phyloP scores from a whole-genome alignment of 1,139 yeast genomes.

The Debaryomyces udenii region DNA sequence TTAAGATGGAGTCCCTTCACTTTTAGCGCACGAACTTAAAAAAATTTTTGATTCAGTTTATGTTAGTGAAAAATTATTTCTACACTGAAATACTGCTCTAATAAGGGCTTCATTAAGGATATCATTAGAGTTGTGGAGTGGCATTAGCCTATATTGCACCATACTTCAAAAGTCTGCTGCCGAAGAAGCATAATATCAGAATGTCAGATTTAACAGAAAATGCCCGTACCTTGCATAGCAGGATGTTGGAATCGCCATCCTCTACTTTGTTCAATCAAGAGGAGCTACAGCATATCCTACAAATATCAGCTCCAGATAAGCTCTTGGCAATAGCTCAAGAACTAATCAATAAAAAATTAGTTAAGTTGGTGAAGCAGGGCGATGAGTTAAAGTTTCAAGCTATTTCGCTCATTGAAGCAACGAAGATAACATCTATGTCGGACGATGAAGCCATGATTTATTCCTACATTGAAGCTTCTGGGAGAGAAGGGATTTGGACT shows the following conservation, averaged over 20 bases:
- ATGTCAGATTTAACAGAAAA: conserved; percentile 41
- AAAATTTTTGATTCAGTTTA: too few species aligned
- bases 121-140: too few species aligned
- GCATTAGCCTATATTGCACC: too few species aligned
- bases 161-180: not conserved
- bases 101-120: too few species aligned
- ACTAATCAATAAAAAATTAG: conserved; percentile 61
- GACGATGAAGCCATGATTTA: conserved; percentile 92
- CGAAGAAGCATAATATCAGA: too few species aligned
- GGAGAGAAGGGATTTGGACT: conserved; percentile 96
- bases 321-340: conserved; percentile 67
- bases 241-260: conserved; percentile 56
- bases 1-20: not conserved
- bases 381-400: conserved; percentile 75
- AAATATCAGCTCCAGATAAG: conserved; percentile 40
- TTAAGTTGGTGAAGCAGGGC: conserved; percentile 68
- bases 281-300: conserved; percentile 54
- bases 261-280: conserved; percentile 57
- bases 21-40: too few species aligned
- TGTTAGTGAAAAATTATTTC: too few species aligned
- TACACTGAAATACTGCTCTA: too few species aligned
- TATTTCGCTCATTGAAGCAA: conserved; percentile 66
- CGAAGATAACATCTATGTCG: conserved; percentile 70
- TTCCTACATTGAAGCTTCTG: conserved; percentile 87
- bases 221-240: conserved; percentile 58